phyloP scores from a whole-genome alignment of 2,329 filamentous ascomycete species.

The Acephala macrosclerotiorum region DNA sequence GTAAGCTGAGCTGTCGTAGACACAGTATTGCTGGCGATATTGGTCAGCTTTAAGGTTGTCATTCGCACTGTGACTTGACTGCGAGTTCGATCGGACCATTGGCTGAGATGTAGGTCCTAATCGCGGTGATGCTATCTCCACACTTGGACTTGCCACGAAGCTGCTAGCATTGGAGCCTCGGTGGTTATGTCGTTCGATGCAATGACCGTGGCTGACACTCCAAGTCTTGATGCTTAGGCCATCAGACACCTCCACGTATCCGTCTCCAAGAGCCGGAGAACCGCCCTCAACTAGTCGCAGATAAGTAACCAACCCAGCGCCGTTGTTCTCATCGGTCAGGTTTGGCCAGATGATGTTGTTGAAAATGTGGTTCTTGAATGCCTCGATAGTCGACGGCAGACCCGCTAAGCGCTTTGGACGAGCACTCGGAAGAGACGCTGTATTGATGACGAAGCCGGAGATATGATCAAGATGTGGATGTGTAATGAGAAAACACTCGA shows the following conservation, averaged over 20 bases:
- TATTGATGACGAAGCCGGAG: slow-evolving; percentile 91
- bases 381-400: slow-evolving; percentile 86
- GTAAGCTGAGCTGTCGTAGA: slow-evolving; percentile 90
- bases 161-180: slow-evolving; percentile 55
- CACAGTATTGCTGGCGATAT: slow-evolving; percentile 55
- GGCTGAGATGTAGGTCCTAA: not conserved
- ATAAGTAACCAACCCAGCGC: slow-evolving; percentile 90
- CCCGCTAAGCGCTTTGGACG: slow-evolving; percentile 87
- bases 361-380: slow-evolving; percentile 94
- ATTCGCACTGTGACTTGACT: not conserved
- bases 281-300: slow-evolving; percentile 88
- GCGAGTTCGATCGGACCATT: not conserved
- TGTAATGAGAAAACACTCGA: slow-evolving; percentile 91
- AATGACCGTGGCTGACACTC: slow-evolving; percentile 88
- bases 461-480: slow-evolving; percentile 98
- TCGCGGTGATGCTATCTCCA: slow-evolving; percentile 5
- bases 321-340: slow-evolving; percentile 92
- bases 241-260: slow-evolving; percentile 88
- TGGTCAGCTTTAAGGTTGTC: slow-evolving; percentile 1
- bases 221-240: slow-evolving; percentile 89
- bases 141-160: slow-evolving; percentile 2
- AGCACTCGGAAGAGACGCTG: slow-evolving; percentile 81
- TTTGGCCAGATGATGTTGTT: slow-evolving; percentile 99
- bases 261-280: slow-evolving; percentile 82
- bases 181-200: slow-evolving; percentile 76